Evolutionary conservation across 2,329 filamentous ascomycete genomes (phyloP).

Genomic region (Hypoxylon sp.): DNA sequence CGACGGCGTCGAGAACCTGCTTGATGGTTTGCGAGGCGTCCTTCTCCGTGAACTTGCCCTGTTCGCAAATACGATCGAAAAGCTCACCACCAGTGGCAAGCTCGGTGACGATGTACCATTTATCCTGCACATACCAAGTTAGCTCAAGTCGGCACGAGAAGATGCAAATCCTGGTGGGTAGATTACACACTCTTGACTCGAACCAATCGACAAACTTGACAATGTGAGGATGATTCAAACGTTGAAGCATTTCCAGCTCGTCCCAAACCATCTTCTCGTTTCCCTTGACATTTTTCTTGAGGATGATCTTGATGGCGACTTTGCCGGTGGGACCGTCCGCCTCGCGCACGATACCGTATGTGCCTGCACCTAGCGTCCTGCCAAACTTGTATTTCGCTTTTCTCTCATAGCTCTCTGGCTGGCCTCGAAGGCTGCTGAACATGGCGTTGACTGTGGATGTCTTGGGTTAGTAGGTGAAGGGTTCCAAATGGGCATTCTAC

Average conservation of each 20-base stretch:
- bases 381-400: slow-evolving; percentile 96
- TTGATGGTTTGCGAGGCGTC: slow-evolving; percentile 96
- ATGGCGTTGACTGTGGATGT: slow-evolving; percentile 78
- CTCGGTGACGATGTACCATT: slow-evolving; percentile 99
- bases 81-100: slow-evolving; percentile 95
- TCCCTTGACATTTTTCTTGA: slow-evolving; percentile 99
- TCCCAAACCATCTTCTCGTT: slow-evolving; percentile 99
- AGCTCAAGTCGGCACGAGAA: slow-evolving; percentile 23
- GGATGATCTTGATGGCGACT: slow-evolving; percentile 97
- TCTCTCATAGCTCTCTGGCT: slow-evolving; percentile 98
- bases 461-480: slow-evolving; percentile 30
- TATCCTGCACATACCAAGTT: slow-evolving; percentile 74
- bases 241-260: slow-evolving; percentile 93
- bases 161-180: neutral
- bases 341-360: slow-evolving; percentile 97
- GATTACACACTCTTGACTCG: slow-evolving; percentile 83
- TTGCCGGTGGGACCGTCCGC: slow-evolving; percentile 86
- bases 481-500: slow-evolving; percentile 3
- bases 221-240: slow-evolving; percentile 92
- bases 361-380: slow-evolving; percentile 92
- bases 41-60: slow-evolving; percentile 98
- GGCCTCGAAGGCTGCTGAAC: slow-evolving; percentile 95
- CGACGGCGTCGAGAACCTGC: slow-evolving; percentile 91
- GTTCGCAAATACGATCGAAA: slow-evolving; percentile 97
- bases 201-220: slow-evolving; percentile 99